Evolutionary conservation across 495 filamentous ascomycete species (phyloP).

Genomic region (Bathelium albidoporum): DNA sequence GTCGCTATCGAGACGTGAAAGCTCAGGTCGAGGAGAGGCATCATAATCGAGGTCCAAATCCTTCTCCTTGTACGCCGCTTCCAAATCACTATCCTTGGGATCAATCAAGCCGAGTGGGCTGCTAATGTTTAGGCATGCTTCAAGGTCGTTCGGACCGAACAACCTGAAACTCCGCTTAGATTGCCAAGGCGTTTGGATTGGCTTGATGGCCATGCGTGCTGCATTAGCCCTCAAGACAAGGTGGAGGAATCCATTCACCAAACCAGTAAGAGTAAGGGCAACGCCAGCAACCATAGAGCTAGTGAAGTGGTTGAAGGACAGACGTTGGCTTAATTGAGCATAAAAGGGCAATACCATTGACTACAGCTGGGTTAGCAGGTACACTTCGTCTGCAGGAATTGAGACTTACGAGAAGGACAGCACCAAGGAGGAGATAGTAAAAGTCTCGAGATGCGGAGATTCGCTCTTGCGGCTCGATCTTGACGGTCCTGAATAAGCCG

Average conservation of each 20-base stretch:
- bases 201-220: slow-evolving; percentile 4
- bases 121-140: not conserved
- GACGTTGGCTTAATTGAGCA: not conserved
- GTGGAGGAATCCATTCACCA: not conserved
- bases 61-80: not conserved
- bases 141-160: not conserved
- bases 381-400: not conserved
- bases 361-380: not conserved
- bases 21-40: not conserved
- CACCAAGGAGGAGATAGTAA: not conserved
- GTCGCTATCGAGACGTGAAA: not conserved
- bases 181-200: slow-evolving; percentile 1
- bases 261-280: not conserved
- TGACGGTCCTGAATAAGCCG: not conserved
- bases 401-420: not conserved
- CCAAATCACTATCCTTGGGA: not conserved
- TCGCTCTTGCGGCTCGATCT: not conserved
- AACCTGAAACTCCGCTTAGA: not conserved
- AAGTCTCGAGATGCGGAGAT: slow-evolving; percentile 2
- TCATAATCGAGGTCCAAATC: not conserved
- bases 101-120: not conserved
- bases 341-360: slow-evolving; percentile 2
- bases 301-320: not conserved
- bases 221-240: not conserved
- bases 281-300: slow-evolving; percentile 2